phyloP scores from a whole-genome alignment of 495 filamentous ascomycete genomes.

The Hypoxylon subgilvum region DNA sequence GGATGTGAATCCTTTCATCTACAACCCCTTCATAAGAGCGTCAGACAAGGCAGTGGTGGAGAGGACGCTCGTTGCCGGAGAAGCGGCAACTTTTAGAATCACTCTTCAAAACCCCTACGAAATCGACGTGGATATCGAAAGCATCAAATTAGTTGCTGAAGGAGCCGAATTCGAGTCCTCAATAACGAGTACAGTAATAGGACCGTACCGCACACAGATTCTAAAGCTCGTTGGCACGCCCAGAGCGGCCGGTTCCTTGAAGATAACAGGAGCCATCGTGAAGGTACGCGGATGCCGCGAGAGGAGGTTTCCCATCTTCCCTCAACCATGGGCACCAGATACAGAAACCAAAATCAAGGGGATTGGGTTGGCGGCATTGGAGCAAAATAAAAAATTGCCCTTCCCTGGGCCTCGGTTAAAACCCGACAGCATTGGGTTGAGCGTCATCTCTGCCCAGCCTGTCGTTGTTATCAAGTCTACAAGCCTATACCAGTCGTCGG shows the following conservation, averaged over 20 bases:
- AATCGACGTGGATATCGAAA: constrained; percentile 87
- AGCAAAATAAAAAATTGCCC: constrained; percentile 42
- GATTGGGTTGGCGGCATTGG: constrained; percentile 68
- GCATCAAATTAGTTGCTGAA: constrained; percentile 73
- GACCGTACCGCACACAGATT: constrained; percentile 80
- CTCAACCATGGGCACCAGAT: constrained; percentile 73
- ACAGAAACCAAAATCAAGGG: constrained; percentile 74
- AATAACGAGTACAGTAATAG: constrained; percentile 69
- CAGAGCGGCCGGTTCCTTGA: constrained; percentile 66
- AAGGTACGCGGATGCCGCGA: constrained; percentile 81
- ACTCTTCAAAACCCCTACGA: constrained; percentile 93
- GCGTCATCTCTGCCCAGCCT: constrained; percentile 79
- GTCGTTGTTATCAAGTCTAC: constrained; percentile 74
- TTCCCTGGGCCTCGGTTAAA: constrained; percentile 47
- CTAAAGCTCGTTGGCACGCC: constrained; percentile 74
- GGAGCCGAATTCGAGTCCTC: constrained; percentile 72
- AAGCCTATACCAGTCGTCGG: constrained; percentile 80
- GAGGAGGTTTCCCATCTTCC: constrained; percentile 83
- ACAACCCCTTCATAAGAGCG: constrained; percentile 83
- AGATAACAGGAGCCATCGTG: constrained; percentile 77
- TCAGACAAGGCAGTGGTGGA: constrained; percentile 63
- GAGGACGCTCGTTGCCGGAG: constrained; percentile 73
- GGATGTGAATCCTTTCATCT: constrained; percentile 84
- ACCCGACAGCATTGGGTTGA: constrained; percentile 62
- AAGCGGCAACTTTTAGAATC: constrained; percentile 75